Base-by-base conservation (phyloP, 1,284 basidiomycete species). In the Heliocybe sulcata region DNA sequence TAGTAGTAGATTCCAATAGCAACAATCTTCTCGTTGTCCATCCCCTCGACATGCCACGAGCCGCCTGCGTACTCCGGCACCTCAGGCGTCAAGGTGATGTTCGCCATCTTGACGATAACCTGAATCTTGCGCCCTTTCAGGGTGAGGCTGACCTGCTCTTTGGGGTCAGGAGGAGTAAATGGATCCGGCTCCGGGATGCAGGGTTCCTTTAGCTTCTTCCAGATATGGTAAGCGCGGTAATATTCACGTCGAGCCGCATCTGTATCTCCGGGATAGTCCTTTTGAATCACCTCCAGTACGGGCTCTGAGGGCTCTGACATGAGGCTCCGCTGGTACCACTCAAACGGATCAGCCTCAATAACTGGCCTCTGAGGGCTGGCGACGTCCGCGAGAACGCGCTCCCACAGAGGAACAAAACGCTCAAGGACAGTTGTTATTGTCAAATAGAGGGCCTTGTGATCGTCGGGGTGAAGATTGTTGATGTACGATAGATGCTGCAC, bases 21-120 rank as follows among this genome's bases (percentile, higher is more conserved):
- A 19, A 72, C 72, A 47, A 81, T 81, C 52, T 69, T 65, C 60
- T 77, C 77, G 58, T 78, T 82, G 66, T 56, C 48, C 68, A 69
- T 70, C 16, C 62, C 54, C 56, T 68, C 67, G 27, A 68, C 66
- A 52, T 69, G 67, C 67, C 66, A 69, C 3, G 58, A 59, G 3
- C 67, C 66, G 12, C 67, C 66, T 2, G 55, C 35, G 53, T 68
- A 68, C 35, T 60, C 45, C 2, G 62, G 62, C 3, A 63, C 61
- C 14, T 66, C 63, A 11, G 63, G 63, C 2, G 66, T 66, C 25
- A 67, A 56, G 8, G 62, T 56, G 35, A 69, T 67, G 51, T 67
- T 67, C 4, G 66, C 67, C 22, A 69, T 58, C 56, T 68, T 69
- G 50, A 67, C 62, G 55, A 69, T 68, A 16, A 65, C 61, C 53